Evolutionary conservation across 2,329 filamentous ascomycete genomes (phyloP).

Genomic region (Cladophialophora carrionii): DNA sequence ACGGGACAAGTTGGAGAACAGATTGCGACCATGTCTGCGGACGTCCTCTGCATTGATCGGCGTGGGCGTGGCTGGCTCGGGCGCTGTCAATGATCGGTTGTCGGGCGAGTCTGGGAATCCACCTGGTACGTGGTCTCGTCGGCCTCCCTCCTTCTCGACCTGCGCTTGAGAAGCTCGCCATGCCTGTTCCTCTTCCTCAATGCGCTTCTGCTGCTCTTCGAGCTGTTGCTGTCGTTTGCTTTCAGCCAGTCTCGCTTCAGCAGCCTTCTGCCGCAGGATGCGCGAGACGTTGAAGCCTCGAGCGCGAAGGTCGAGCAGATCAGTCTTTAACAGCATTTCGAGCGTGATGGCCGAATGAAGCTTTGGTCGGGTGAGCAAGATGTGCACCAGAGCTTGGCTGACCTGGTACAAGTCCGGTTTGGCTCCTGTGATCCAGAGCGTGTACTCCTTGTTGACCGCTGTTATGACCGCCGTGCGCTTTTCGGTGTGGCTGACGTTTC

Average conservation of each 20-base stretch:
- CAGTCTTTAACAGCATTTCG: conserved; percentile 85
- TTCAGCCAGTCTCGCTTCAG: conserved; percentile 84
- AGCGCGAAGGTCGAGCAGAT: conserved; percentile 76
- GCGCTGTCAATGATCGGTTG: conserved; percentile 40
- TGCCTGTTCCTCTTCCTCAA: conserved; percentile 62
- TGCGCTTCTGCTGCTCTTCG: conserved; percentile 70
- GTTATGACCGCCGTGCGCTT: conserved; percentile 75
- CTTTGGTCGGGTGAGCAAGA: conserved; percentile 79
- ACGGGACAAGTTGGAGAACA: conserved; percentile 71
- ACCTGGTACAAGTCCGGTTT: conserved; percentile 88
- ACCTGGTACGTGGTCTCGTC: conserved; percentile 66
- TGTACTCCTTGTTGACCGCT: conserved; percentile 59
- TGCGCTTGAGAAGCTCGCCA: conserved; percentile 51
- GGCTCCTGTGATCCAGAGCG: conserved; percentile 74
- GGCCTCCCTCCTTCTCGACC: conserved; percentile 42
- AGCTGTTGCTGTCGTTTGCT: conserved; percentile 75
- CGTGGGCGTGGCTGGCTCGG: conserved; percentile 13
- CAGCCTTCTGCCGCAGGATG: conserved; percentile 83
- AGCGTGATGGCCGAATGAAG: conserved; percentile 88
- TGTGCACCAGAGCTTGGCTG: conserved; percentile 79
- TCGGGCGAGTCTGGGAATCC: conserved; percentile 68
- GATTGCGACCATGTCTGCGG: conserved; percentile 55
- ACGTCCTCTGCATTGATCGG: conserved; percentile 39
- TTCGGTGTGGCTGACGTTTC: conserved; percentile 70
- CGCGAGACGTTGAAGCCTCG: conserved; percentile 97